phyloP scores from a whole-genome alignment of 176 grass and related monocot genomes.

The barley (Hordeum vulgare) region MorexV3_pseudomolecules_assembly NC_058519.1:2564729-2565228 shows the following conservation, averaged over 20 bases:
- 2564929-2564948: conserved; percentile 54
- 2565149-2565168: conserved; percentile 61
- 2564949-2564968: conserved; percentile 55
- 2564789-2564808: neutral
- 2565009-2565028: conserved; percentile 51
- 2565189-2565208: conserved; percentile 52
- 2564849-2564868: conserved; percentile 32
- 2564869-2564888: conserved; percentile 57
- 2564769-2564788: neutral
- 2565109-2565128: conserved; percentile 62
- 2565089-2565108: conserved; percentile 58
- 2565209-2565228: conserved; percentile 71
- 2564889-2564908: conserved; percentile 48
- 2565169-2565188: conserved; percentile 49
- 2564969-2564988: conserved; percentile 54
- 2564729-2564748: neutral
- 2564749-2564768: neutral
- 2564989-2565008: conserved; percentile 54
- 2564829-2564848: neutral
- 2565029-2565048: conserved; percentile 60
- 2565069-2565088: conserved; percentile 63
- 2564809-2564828: neutral
- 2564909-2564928: conserved; percentile 60
- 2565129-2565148: conserved; percentile 69
- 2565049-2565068: conserved; percentile 65